Base-by-base conservation (phyloP, 768 basidiomycete species). In the Lactarius evosmus region DNA sequence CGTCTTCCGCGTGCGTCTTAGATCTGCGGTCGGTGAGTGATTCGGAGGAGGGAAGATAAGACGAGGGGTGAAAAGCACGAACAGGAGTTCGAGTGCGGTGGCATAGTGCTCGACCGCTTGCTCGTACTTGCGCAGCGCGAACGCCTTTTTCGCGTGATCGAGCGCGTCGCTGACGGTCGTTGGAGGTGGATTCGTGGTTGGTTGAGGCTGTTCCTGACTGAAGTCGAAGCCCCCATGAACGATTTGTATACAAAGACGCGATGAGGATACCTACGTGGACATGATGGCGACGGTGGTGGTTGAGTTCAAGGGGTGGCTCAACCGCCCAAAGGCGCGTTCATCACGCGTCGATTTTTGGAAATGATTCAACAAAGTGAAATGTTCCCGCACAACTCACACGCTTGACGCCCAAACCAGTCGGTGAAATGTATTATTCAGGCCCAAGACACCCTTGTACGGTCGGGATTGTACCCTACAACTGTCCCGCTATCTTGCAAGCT, bases 41-140 rank as follows among this genome's bases (percentile, higher is more conserved):
- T 56, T 58, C 63, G 46, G 4, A 63, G 25, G 22, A 51, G n/a
- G n/a, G 27, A n/a, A 38, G 50, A 22, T 52, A 50, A 30, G 29
- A 49, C 29, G 33, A 63, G 49, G 61, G 38, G 38, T 50, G 29
- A 60, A 38, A 61, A 54, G 59, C 59, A 85, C 91, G 72, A 76
- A 93, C 93, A 86, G 78, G 62, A 89, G 73, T 73, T 96, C 93
- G 52, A 96, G 84, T 5, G 93, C 93, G 40, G 82, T 85, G 41
- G 90, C 88, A 75, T 94, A 95, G 72, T 86, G 79, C 36, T 93
- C 90, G 16, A 92, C 85, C 1, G 94, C 88, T 70, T 92, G 86
- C 69, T 94, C 90, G 69, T 86, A 95, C 74, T 92, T 91, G 72
- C 81, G 83, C 72, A 95, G 83, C 32, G 93, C 92, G 75, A 92